Evolutionary conservation across 345 rosid species (phyloP).

Genomic region (Adansonia digitata): DNA sequence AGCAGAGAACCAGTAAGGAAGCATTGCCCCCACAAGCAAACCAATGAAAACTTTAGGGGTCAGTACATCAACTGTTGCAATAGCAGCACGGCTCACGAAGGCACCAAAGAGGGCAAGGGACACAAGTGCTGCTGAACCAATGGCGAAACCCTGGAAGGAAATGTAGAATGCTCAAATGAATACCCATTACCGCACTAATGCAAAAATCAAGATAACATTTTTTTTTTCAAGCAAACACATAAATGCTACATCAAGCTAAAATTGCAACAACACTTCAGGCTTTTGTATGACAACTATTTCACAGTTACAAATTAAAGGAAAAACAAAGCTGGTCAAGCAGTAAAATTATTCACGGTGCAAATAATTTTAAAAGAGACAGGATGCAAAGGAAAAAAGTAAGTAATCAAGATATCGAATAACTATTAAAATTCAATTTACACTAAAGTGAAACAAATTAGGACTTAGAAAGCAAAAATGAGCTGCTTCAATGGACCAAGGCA

Average conservation of each 20-base stretch:
- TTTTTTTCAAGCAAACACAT: background rate
- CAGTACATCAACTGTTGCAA: conserved; percentile 77
- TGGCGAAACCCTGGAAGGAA: background rate
- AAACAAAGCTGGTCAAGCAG: background rate
- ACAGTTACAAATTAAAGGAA: background rate
- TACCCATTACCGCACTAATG: background rate
- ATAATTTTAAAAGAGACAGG: background rate
- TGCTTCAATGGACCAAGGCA: background rate
- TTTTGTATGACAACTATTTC: background rate
- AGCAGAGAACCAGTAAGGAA: conserved; percentile 98
- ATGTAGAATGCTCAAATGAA: background rate
- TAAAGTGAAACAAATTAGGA: no score
- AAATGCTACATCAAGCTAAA: background rate
- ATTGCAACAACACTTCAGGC: background rate
- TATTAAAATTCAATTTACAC: background rate
- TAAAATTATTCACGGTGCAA: background rate
- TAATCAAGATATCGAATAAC: background rate
- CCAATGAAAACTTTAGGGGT: conserved; percentile 94
- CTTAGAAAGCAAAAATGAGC: background rate
- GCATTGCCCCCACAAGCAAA: conserved; percentile 90
- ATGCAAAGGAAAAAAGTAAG: background rate
- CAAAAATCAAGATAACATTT: background rate
- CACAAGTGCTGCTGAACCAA: conserved; percentile 80
- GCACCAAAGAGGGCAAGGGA: conserved; percentile 93
- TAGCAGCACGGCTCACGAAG: conserved; percentile 82